phyloP scores from a whole-genome alignment of 768 basidiomycete genomes.

The Suillus subluteus region DNA sequence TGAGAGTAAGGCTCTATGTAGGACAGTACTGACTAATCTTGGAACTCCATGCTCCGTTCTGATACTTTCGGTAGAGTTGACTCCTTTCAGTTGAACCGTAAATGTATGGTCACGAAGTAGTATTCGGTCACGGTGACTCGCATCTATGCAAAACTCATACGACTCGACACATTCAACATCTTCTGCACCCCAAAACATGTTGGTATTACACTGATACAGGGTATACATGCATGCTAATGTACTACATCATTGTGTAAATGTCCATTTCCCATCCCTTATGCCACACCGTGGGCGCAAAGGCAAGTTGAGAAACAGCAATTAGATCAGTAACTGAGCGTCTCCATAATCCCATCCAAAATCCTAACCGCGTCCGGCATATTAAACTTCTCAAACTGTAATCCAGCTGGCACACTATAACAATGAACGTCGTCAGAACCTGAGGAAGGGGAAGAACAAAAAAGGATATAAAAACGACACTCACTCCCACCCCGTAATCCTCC shows the following conservation, averaged over 20 bases:
- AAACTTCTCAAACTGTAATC: slow-evolving; percentile 89
- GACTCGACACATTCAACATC: not conserved
- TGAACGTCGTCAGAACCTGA: slow-evolving; percentile 5
- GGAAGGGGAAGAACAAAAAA: slow-evolving; percentile 2
- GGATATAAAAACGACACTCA: slow-evolving; percentile 47
- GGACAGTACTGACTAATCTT: no score
- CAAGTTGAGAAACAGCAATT: not conserved
- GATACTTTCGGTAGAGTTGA: no score
- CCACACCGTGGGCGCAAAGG: not conserved
- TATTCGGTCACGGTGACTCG: no score
- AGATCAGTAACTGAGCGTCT: slow-evolving; percentile 71
- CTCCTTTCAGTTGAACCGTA: no score
- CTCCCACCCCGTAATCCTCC: slow-evolving; percentile 92
- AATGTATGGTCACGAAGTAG: no score
- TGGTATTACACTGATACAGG: not conserved
- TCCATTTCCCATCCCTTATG: not conserved
- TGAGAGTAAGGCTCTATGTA: no score
- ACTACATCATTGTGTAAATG: slow-evolving; percentile 1
- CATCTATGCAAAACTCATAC: no score
- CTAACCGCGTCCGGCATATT: slow-evolving; percentile 87
- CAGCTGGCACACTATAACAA: slow-evolving; percentile 69
- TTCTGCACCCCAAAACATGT: not conserved
- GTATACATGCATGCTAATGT: slow-evolving; percentile 7
- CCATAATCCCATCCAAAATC: slow-evolving; percentile 80
- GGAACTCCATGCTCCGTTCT: no score